phyloP scores from a whole-genome alignment of 305 asterid species.

The Plantago coronopus region DNA sequence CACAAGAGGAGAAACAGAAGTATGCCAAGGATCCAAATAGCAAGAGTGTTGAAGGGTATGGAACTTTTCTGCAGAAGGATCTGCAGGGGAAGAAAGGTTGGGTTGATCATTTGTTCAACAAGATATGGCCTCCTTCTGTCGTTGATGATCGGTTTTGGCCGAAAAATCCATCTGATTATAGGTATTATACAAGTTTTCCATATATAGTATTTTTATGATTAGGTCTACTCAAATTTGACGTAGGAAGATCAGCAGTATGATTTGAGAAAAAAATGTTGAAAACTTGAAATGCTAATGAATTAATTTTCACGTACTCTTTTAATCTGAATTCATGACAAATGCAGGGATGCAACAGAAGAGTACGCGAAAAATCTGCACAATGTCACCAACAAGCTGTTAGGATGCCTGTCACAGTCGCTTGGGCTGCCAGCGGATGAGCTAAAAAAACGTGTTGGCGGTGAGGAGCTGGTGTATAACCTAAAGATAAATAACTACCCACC shows the following conservation, averaged over 20 bases:
- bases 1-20: slow-evolving; percentile 46
- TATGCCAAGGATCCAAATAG: slow-evolving; percentile 42
- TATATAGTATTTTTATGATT: too few relatives aligned
- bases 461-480: slow-evolving; percentile 32
- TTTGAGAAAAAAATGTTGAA: too few relatives aligned
- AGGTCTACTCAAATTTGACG: too few relatives aligned
- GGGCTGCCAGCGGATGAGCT: slow-evolving; percentile 43
- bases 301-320: too few relatives aligned
- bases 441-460: slow-evolving; percentile 40
- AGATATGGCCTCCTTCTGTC: slow-evolving; percentile 52
- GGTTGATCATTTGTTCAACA: slow-evolving; percentile 74
- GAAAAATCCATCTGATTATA: slow-evolving; percentile 53
- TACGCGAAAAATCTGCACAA: slow-evolving; percentile 27
- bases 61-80: slow-evolving; percentile 43
- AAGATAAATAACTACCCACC: slow-evolving; percentile 66
- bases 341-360: slow-evolving; percentile 47
- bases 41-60: slow-evolving; percentile 52
- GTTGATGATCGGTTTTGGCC: slow-evolving; percentile 60
- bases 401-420: slow-evolving; percentile 36
- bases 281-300: too few relatives aligned
- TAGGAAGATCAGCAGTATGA: too few relatives aligned
- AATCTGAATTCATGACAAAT: not conserved
- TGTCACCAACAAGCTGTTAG: slow-evolving; percentile 29
- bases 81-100: slow-evolving; percentile 46
- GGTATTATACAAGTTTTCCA: slow-evolving; percentile 27